Evolutionary conservation across 2,329 filamentous ascomycete genomes (phyloP).

Genomic region (Ascochyta koolunga): DNA sequence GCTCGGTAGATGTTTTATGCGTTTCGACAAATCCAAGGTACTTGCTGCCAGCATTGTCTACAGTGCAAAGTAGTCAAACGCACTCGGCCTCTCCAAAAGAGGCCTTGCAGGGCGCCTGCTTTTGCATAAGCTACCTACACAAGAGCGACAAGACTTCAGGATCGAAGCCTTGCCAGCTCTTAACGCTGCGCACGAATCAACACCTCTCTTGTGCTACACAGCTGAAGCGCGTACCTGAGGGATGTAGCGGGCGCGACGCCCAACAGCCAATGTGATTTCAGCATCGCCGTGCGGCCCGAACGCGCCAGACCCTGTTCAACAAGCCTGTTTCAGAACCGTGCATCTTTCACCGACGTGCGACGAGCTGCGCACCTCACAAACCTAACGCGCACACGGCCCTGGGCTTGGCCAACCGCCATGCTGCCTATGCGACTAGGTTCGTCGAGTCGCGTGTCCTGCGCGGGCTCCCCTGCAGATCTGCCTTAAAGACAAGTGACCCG

Average conservation of each 20-base stretch:
- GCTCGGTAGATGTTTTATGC: background rate
- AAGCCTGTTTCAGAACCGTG: conserved; percentile 30
- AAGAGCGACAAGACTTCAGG: conserved; percentile 6
- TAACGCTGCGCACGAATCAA: conserved; percentile 15
- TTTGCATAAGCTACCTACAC: conserved; percentile 2
- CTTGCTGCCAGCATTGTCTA: conserved; percentile 3
- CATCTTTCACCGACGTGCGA: conserved; percentile 25
- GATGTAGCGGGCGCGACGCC: conserved; percentile 16
- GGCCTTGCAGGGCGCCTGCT: background rate
- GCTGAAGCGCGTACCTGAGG: conserved; percentile 30
- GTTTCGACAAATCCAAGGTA: conserved; percentile 9
- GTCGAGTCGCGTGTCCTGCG: conserved; percentile 4
- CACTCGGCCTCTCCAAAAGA: background rate
- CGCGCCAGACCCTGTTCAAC: conserved; percentile 7
- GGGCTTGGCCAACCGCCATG: conserved; percentile 21
- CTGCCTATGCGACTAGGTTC: conserved; percentile 9
- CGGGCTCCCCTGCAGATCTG: conserved; percentile 30
- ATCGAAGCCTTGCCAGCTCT: conserved; percentile 9
- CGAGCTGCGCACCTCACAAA: conserved; percentile 16
- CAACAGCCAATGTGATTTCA: conserved; percentile 21
- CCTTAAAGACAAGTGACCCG: conserved; percentile 27
- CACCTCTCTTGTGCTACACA: conserved; percentile 18
- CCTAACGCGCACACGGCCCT: conserved; percentile 19
- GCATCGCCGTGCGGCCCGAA: conserved; percentile 8
- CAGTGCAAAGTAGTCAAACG: background rate